phyloP scores from a whole-genome alignment of 306 rosid species.

The Citrullus amarus region DNA sequence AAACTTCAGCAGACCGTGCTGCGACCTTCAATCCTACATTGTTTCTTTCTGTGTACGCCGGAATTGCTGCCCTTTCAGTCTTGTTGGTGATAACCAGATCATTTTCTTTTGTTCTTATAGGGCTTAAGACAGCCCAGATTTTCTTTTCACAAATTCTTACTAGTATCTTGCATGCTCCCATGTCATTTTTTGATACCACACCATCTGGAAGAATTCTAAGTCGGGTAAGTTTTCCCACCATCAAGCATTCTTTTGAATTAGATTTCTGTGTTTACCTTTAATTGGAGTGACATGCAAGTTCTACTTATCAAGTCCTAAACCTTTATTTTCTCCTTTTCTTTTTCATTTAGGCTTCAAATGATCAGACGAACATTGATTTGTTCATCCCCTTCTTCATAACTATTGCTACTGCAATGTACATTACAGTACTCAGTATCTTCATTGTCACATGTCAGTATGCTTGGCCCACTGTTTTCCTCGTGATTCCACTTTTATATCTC shows the following conservation, averaged over 20 bases:
- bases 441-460: slow-evolving; percentile 63
- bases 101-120: slow-evolving; percentile 44
- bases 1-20: slow-evolving; percentile 27
- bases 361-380: slow-evolving; percentile 74
- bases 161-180: slow-evolving; percentile 69
- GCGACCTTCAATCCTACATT: neutral
- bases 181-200: slow-evolving; percentile 72
- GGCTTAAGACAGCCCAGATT: slow-evolving; percentile 58
- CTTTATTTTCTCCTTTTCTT: neutral
- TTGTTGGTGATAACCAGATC: slow-evolving; percentile 74
- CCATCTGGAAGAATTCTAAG: slow-evolving; percentile 80
- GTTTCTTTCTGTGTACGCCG: neutral
- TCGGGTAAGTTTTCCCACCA: slow-evolving; percentile 30
- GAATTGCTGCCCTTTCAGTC: slow-evolving; percentile 15
- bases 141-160: slow-evolving; percentile 66
- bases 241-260: neutral
- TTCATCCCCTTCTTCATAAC: slow-evolving; percentile 54
- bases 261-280: neutral
- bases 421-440: slow-evolving; percentile 65
- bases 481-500: slow-evolving; percentile 75
- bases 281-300: neutral
- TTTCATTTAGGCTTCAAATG: slow-evolving; percentile 46
- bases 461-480: slow-evolving; percentile 82
- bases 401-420: slow-evolving; percentile 53
- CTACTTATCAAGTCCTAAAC: neutral